Conservation (phyloP, 768 basidiomycete species). For the Lactarius indigo region DNA sequence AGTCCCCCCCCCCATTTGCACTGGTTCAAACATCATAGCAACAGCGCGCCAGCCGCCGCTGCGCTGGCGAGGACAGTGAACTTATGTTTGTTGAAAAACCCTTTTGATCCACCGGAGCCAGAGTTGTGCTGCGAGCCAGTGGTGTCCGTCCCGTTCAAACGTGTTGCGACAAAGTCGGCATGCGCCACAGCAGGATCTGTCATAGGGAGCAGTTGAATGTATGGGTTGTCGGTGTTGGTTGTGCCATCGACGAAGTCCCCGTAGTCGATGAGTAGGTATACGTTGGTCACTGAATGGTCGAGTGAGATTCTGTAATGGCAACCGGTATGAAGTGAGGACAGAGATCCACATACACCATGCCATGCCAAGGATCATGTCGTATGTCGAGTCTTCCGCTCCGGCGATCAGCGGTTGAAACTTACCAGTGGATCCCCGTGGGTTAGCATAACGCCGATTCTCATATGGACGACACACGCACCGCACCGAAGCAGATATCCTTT, state of each 20-base stretch:
- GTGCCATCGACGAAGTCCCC: conserved; percentile 53
- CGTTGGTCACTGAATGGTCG: conserved; percentile 51
- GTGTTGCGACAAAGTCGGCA: conserved; percentile 11
- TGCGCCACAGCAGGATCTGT: conserved; percentile 35
- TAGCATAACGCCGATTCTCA: neutral
- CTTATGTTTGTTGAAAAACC: conserved; percentile 12
- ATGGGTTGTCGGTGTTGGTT: conserved; percentile 44
- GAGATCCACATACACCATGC: conserved; percentile 49
- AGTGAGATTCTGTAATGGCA: neutral
- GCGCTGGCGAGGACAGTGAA: conserved; percentile 1
- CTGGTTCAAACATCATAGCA: neutral
- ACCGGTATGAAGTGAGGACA: neutral
- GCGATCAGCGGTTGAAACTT: conserved; percentile 67
- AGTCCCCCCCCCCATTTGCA: too few species aligned
- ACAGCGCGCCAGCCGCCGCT: neutral
- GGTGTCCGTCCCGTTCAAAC: conserved; percentile 11
- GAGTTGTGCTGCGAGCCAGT: neutral
- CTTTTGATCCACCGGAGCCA: neutral
- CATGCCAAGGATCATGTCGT: conserved; percentile 71
- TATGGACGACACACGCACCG: conserved; percentile 20
- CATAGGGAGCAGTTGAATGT: conserved; percentile 56
- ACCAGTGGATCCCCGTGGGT: neutral
- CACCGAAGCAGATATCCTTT: conserved; percentile 36
- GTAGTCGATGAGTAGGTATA: conserved; percentile 59
- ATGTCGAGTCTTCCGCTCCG: conserved; percentile 48